Evolutionary conservation across 371 early-diverging fungal genomes (phyloP).

Genomic region (Apophysomyces variabilis): DNA sequence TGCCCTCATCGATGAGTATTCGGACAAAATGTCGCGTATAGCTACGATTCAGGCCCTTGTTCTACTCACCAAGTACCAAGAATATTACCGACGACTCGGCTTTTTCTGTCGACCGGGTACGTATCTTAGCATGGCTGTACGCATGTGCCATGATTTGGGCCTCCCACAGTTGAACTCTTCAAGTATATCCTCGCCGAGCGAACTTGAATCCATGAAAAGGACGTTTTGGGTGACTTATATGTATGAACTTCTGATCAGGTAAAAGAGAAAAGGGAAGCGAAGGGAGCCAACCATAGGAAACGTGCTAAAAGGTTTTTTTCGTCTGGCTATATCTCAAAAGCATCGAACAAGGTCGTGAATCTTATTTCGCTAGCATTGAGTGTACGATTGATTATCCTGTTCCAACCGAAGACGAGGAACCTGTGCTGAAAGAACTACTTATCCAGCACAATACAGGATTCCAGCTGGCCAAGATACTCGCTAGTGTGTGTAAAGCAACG

Average conservation of each 20-base stretch:
- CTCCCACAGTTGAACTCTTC: conserved; percentile 46
- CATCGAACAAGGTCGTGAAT: conserved; percentile 47
- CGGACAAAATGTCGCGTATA: conserved; percentile 64
- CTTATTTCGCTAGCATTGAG: conserved; percentile 33
- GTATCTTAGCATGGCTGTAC: conserved; percentile 63
- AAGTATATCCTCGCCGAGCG: conserved; percentile 34
- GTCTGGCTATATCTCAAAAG: conserved; percentile 7
- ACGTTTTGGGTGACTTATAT: conserved; percentile 51
- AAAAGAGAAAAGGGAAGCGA: conserved; percentile 1
- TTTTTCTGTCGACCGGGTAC: conserved; percentile 44
- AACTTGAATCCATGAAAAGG: conserved; percentile 39
- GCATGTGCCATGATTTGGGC: conserved; percentile 78
- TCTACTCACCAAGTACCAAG: conserved; percentile 72
- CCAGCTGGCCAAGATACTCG: conserved; percentile 41
- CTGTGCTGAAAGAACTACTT: conserved; percentile 42
- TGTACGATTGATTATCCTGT: conserved; percentile 47
- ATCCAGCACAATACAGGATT: conserved; percentile 45
- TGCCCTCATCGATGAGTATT: conserved; percentile 66
- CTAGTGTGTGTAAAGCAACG: conserved; percentile 37
- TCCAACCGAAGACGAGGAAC: conserved; percentile 43
- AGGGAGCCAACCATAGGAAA: too few species aligned
- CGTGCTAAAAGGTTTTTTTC: background rate
- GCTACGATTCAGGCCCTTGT: conserved; percentile 74
- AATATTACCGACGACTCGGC: conserved; percentile 49
- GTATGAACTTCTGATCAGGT: conserved; percentile 48